A percentile compares a stretch with the other conserved stretches of the same genome.
These are phyloP conservation scores for Aspergillus sclerotialis DNA, from an alignment of 2,329 filamentous ascomycete genomes.

Conservation along the genomic window DNA sequence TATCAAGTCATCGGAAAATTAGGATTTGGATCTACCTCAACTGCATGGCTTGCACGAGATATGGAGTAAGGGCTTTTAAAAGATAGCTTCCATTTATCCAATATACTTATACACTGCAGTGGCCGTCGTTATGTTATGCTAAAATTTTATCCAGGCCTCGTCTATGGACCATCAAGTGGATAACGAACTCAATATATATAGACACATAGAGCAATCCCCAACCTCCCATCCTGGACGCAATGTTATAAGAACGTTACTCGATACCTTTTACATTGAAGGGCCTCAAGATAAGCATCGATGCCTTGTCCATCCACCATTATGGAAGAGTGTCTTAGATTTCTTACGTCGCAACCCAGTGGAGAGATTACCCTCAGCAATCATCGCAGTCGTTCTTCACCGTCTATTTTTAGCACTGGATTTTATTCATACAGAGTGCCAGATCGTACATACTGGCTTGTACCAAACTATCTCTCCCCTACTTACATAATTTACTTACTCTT, in stretches of 20 bases:
- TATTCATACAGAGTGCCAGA: slow-evolving; percentile 39
- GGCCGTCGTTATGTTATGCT: slow-evolving; percentile 21
- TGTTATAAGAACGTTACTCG: slow-evolving; percentile 23
- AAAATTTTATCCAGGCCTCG: slow-evolving; percentile 21
- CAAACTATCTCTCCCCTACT: slow-evolving; percentile 5
- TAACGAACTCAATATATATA: slow-evolving; percentile 39
- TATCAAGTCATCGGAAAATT: slow-evolving; percentile 32
- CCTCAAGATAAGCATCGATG: slow-evolving; percentile 25
- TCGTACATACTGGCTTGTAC: slow-evolving; percentile 43
- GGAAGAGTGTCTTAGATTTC: slow-evolving; percentile 36
- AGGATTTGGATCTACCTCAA: slow-evolving; percentile 30
- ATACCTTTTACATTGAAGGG: slow-evolving; percentile 27
- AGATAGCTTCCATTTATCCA: too few species aligned
- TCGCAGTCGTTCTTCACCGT: slow-evolving; percentile 30
- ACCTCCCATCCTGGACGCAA: slow-evolving; percentile 24
- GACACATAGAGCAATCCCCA: slow-evolving; percentile 24
- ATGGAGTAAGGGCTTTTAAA: slow-evolving; percentile 17
- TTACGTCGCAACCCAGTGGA: slow-evolving; percentile 33
- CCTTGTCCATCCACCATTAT: slow-evolving; percentile 36
- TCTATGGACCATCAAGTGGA: slow-evolving; percentile 23
- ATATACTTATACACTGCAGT: slow-evolving; percentile 8
- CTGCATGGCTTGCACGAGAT: slow-evolving; percentile 30
- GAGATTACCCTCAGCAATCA: slow-evolving; percentile 28
- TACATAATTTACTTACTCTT: slow-evolving; percentile 3
- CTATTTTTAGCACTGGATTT: slow-evolving; percentile 42